phyloP scores from a whole-genome alignment of 768 basidiomycete species.

The Lactifluus echinatus region DNA sequence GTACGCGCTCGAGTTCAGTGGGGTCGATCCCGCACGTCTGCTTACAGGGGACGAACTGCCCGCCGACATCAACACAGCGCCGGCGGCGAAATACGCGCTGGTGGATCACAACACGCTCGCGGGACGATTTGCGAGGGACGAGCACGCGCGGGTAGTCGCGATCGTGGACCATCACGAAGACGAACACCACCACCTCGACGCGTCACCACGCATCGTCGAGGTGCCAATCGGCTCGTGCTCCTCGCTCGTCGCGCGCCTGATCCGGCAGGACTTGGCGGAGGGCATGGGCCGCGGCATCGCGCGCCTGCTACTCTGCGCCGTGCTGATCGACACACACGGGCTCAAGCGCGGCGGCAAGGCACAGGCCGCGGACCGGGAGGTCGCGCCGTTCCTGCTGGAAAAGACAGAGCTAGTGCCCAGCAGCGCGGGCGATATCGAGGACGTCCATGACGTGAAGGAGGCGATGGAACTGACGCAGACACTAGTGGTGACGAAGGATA shows the following conservation, averaged over 20 bases:
- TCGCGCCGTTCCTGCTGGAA: constrained; percentile 57
- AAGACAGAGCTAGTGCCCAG: constrained; percentile 37
- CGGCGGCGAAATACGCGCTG: constrained; percentile 54
- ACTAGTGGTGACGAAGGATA: constrained; percentile 51
- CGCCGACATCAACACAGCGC: constrained; percentile 15
- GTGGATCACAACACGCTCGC: constrained; percentile 86
- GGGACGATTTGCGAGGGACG: constrained; percentile 29
- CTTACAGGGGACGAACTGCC: constrained; percentile 65
- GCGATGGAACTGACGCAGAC: constrained; percentile 42
- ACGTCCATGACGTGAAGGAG: constrained; percentile 33
- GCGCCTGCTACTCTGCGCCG: constrained; percentile 43
- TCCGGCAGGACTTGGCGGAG: constrained; percentile 17
- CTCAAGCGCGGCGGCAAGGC: constrained; percentile 76
- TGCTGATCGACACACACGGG: constrained; percentile 82
- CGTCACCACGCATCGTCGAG: constrained; percentile 56
- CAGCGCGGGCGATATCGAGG: constrained; percentile 18
- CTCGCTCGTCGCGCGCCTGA: constrained; percentile 46
- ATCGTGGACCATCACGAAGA: constrained; percentile 92
- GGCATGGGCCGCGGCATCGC: constrained; percentile 20
- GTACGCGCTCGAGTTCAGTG: constrained; percentile 57
- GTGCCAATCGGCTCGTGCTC: constrained; percentile 71
- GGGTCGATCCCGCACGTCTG: constrained; percentile 46
- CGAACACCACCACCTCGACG: constrained; percentile 56
- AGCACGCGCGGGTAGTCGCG: constrained; percentile 42
- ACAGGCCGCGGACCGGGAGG: constrained; percentile 48